phyloP scores from a whole-genome alignment of 148 eudicot species.

The Cornus controversa region DNA sequence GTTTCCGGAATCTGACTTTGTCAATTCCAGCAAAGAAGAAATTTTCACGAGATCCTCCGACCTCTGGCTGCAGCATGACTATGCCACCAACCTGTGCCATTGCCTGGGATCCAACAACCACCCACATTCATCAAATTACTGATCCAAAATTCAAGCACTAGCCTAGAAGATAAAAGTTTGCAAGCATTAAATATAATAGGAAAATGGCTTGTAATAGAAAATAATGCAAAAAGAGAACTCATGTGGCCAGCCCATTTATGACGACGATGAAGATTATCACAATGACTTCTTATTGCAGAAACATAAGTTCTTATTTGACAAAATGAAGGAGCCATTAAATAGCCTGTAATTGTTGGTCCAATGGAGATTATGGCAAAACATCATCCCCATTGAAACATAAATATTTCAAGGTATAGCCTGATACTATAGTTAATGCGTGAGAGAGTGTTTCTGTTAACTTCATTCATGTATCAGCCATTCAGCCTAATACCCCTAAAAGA shows the following conservation, averaged over 20 bases:
- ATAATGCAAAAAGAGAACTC: too few relatives aligned
- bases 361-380: not conserved
- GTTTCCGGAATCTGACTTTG: conserved; percentile 94
- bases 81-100: conserved; percentile 98
- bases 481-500: too few relatives aligned
- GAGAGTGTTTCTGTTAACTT: too few relatives aligned
- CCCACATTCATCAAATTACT: not conserved
- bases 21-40: conserved; percentile 96
- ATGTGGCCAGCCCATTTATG: too few relatives aligned
- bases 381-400: too few relatives aligned
- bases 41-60: conserved; percentile 72
- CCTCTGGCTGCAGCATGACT: conserved; percentile 94
- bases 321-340: not conserved
- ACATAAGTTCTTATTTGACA: not conserved
- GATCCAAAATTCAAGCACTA: conserved; percentile 1
- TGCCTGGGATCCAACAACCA: conserved; percentile 54
- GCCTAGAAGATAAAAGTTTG: not conserved
- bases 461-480: too few relatives aligned
- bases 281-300: not conserved
- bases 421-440: too few relatives aligned
- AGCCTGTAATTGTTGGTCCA: not conserved
- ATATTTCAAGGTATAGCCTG: too few relatives aligned
- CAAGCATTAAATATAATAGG: conserved; percentile 6
- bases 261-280: too few relatives aligned
- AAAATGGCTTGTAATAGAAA: too few relatives aligned